phyloP scores from a whole-genome alignment of 2,329 filamentous ascomycete species.

The Fusarium mangiferae region DNA sequence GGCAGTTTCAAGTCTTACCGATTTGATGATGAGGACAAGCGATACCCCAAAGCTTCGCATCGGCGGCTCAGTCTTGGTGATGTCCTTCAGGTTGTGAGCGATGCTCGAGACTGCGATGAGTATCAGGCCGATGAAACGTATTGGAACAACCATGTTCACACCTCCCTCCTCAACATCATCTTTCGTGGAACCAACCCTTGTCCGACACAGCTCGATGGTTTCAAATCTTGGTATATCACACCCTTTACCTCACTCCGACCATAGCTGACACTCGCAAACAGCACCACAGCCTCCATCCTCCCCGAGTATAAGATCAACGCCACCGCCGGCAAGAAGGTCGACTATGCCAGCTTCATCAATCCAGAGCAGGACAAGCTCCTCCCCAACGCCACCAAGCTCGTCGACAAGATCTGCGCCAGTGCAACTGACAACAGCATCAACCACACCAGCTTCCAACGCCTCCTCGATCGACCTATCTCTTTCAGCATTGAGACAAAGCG shows the following conservation, averaged over 20 bases:
- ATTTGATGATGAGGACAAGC: no score
- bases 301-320: not conserved
- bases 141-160: slow-evolving; percentile 15
- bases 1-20: no score
- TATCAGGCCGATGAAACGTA: no score
- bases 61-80: no score
- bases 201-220: no score
- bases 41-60: no score
- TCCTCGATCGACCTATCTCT: not conserved
- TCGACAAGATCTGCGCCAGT: not conserved
- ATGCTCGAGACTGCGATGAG: no score
- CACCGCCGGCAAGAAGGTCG: not conserved
- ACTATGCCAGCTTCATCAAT: slow-evolving; percentile 1
- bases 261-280: not conserved
- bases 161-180: not conserved
- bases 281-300: slow-evolving; percentile 5
- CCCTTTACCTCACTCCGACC: no score
- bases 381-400: not conserved
- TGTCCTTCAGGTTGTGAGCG: no score
- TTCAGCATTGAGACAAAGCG: slow-evolving; percentile 11
- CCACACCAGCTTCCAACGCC: not conserved
- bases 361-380: not conserved
- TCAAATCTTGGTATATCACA: not conserved
- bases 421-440: not conserved
- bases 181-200: no score